Conservation (phyloP, 164 flowering plant species). For the Umbellularia californica region DNA sequence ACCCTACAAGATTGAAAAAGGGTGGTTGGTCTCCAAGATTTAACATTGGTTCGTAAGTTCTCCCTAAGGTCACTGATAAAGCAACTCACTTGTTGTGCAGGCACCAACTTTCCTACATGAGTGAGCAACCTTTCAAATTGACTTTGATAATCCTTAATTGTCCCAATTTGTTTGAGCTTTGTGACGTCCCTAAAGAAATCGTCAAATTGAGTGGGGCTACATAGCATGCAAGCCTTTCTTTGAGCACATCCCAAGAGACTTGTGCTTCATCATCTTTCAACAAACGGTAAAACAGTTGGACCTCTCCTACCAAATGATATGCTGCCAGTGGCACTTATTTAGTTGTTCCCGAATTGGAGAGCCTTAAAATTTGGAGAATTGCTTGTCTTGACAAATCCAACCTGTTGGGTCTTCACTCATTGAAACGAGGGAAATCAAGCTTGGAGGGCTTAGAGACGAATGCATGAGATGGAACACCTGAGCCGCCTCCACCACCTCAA, state of each 20-base stretch:
- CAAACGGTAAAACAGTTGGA: too few species aligned
- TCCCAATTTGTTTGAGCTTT: background rate
- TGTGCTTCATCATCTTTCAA: background rate
- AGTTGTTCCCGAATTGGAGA: too few species aligned
- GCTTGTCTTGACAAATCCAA: conserved; percentile 6
- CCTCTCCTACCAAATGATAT: too few species aligned
- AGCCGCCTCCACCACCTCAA: too few species aligned
- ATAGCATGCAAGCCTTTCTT: background rate
- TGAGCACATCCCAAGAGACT: conserved; percentile 5
- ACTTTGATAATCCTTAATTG: conserved; percentile 1
- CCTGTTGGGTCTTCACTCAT: conserved; percentile 3
- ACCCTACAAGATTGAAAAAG: background rate
- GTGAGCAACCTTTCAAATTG: conserved; percentile 7
- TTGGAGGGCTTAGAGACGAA: conserved; percentile 1
- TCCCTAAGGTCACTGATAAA: background rate
- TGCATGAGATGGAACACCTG: background rate
- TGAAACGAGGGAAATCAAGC: conserved; percentile 7
- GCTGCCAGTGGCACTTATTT: too few species aligned
- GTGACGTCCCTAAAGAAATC: conserved; percentile 10
- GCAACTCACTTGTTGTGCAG: background rate
- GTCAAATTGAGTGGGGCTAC: conserved; percentile 2
- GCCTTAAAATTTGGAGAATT: conserved; percentile 5
- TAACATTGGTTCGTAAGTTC: background rate
- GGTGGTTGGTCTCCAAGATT: background rate
- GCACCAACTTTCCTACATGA: background rate